These are phyloP conservation scores for Bipolaris victoriae DNA, from an alignment of 2,329 filamentous ascomycete genomes.

Conservation along the genomic window DNA sequence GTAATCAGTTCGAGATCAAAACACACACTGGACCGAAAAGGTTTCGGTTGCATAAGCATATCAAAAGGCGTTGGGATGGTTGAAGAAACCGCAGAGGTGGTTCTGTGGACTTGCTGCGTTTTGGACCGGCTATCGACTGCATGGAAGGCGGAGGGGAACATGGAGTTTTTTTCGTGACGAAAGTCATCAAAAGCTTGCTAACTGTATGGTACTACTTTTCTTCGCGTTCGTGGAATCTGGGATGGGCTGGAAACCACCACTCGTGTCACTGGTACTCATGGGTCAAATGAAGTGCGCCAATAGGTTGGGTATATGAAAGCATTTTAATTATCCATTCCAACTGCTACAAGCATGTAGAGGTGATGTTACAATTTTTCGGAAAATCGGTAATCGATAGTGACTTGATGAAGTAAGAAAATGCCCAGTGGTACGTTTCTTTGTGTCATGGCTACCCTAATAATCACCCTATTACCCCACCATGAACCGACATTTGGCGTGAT, in stretches of 20 bases:
- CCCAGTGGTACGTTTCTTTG: neutral
- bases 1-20: slow-evolving; percentile 6
- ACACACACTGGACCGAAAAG: neutral
- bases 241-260: neutral
- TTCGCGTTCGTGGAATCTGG: neutral
- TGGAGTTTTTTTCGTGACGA: neutral
- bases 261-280: neutral
- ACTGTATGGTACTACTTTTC: neutral
- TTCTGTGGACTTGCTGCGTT: neutral
- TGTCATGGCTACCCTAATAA: neutral
- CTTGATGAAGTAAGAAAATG: neutral
- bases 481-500: neutral
- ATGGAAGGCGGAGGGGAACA: neutral
- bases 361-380: no score
- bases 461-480: neutral
- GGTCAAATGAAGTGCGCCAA: no score
- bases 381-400: neutral
- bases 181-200: neutral
- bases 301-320: no score
- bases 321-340: no score
- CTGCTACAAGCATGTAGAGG: no score
- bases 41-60: slow-evolving; percentile 6
- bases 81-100: neutral
- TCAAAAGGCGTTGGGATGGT: slow-evolving; percentile 6
- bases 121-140: neutral